Base-by-base conservation (phyloP, 192 early-diverging fungal species). In the Fimicolochytrium jonesii region DNA sequence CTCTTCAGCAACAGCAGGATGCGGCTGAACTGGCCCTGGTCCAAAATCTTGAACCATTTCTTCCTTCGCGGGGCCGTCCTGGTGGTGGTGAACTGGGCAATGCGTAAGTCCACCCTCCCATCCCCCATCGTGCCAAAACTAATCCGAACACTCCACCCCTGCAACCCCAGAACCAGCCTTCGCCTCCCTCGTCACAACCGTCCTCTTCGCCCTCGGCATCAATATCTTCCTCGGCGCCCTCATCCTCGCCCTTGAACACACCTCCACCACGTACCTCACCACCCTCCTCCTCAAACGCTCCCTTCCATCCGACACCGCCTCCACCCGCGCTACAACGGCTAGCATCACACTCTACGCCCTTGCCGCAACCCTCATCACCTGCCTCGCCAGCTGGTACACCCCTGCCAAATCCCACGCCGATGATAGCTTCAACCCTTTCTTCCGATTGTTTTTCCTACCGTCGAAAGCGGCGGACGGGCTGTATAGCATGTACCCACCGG, bases 131-230 rank as follows among this genome's bases (percentile, higher is more conserved):
- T n/a, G n/a, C n/a, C n/a, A n/a, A n/a, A 41, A 41, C 9, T n/a
- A 41, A 41, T 11, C 37, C 37, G 37, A 41, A 34, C 48, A 28
- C 6, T 7, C n/a, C 6, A 36, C 36, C 41, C 41, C n/a, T 45
- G 20, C 6, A 22, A 20, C 34, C 10, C 4, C 4, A 6, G 5
- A 25, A 3, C 18, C 34, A n/a, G n/a, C n/a, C n/a, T n/a, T n/a
- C n/a, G n/a, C n/a, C n/a, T n/a, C n/a, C n/a, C n/a, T 53, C 20
- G 34, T 63, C 5, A 68, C 68, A 9, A 68, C 74, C 13, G 74
- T 76, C 0, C 62, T 76, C 4, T 71, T 71, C 46, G 66, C 69
- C 3, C 66, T 76, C 26, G 74, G 74, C 11, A 28, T 71, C 33
- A 57, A 72, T 57, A 69, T 76, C 17, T 68, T 76, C 59, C 60